phyloP scores from a whole-genome alignment of 345 rosid species.

The Lepidium sativum region DNA sequence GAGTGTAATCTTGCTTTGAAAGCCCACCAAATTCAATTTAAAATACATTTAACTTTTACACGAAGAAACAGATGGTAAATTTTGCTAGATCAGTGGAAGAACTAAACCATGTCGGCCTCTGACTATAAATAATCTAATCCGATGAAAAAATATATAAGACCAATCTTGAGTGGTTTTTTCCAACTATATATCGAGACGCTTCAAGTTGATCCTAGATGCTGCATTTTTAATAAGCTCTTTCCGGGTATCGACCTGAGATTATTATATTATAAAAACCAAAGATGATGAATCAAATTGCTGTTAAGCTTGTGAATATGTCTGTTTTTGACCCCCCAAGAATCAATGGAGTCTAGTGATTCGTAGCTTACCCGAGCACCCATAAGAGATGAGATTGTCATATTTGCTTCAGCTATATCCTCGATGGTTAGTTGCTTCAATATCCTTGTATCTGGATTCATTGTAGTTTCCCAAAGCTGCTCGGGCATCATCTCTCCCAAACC shows the following conservation, averaged over 20 bases:
- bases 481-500: constrained; percentile 99
- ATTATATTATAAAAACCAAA: not conserved
- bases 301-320: too few relatives aligned
- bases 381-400: constrained; percentile 67
- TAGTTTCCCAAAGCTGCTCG: constrained; percentile 91
- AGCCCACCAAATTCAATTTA: too few relatives aligned
- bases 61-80: too few relatives aligned
- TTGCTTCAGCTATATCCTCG: constrained; percentile 78
- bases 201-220: constrained; percentile 46
- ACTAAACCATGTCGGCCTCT: not conserved
- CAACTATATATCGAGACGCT: constrained; percentile 60
- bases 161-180: not conserved
- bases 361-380: constrained; percentile 85
- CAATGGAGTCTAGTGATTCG: not conserved
- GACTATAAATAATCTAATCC: not conserved
- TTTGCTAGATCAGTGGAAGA: too few relatives aligned
- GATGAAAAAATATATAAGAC: not conserved
- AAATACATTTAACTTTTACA: too few relatives aligned
- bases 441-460: constrained; percentile 82
- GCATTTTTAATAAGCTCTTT: constrained; percentile 71
- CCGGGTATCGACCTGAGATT: constrained; percentile 62
- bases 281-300: not conserved
- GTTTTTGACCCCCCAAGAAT: not conserved
- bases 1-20: not conserved
- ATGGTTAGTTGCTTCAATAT: constrained; percentile 71